A percentile compares a stretch with the other conserved stretches of the same genome.
These are phyloP conservation scores for Metschnikowia matae DNA, from an alignment of 805 yeast genomes.

Conservation along the genomic window DNA sequence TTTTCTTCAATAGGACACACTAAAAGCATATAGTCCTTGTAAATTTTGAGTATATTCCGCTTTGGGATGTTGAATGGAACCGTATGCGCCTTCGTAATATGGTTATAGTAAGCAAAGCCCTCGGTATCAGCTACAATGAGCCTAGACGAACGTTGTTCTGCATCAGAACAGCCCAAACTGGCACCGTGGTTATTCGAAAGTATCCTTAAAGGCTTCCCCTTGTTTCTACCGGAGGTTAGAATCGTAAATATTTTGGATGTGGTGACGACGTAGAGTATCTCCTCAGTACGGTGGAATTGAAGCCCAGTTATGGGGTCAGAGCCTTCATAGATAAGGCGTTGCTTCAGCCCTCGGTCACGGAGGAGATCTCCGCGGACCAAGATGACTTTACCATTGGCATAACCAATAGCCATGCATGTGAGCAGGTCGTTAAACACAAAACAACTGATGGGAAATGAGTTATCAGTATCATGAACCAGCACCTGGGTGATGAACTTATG, in stretches of 20 bases:
- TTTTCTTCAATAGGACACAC: constrained; percentile 43
- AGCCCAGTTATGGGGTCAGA: constrained; percentile 80
- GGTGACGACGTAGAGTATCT: constrained; percentile 64
- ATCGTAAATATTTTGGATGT: constrained; percentile 68
- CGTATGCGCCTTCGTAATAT: constrained; percentile 49
- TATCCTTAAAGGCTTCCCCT: constrained; percentile 52
- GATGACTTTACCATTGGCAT: constrained; percentile 78
- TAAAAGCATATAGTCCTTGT: constrained; percentile 53
- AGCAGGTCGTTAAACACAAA: constrained; percentile 52
- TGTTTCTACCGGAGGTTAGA: constrained; percentile 73
- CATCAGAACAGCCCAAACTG: constrained; percentile 46
- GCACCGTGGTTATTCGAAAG: constrained; percentile 47
- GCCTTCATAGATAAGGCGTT: constrained; percentile 70
- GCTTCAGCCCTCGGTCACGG: constrained; percentile 87
- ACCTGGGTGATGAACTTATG: constrained; percentile 57
- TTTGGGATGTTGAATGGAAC: constrained; percentile 57
- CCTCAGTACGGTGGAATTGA: constrained; percentile 50
- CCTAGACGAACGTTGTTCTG: constrained; percentile 41
- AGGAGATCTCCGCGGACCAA: constrained; percentile 82
- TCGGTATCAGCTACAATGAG: constrained; percentile 64
- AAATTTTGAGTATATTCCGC: constrained; percentile 45
- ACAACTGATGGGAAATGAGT: constrained; percentile 74
- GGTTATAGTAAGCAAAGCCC: constrained; percentile 60
- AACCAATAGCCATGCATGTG: constrained; percentile 70
- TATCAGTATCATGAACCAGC: constrained; percentile 63